Evolutionary conservation across 2,329 filamentous ascomycete genomes (phyloP), one percentile per base, ranked within the genome.

Genomic region (Seiridium unicorne): DNA sequence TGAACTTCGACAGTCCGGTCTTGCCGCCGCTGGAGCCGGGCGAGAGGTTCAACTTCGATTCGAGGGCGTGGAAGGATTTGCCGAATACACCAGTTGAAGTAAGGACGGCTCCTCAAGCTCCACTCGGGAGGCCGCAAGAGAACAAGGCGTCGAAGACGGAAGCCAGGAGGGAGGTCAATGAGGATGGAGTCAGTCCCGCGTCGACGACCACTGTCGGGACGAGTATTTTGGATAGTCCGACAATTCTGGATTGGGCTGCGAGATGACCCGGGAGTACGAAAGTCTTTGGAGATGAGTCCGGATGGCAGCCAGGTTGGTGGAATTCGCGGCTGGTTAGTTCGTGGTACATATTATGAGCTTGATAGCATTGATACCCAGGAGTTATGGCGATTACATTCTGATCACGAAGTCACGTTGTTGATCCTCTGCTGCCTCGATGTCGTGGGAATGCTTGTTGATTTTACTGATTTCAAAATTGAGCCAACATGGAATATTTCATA

Each of bases 21-120:
- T 47, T 60, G 8, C 59, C 59, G n/a, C 59, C 54, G 26, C 35
- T 57, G 2, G 31, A 51, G 5, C 31, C 59, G n/a, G 55, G 55
- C 3, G 48, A 60, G 48, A 48, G 44, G 47, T 51, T 58, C 35
- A 51, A 58, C 10, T 54, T 61, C 26, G 59, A 54, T 42, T 54
- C 59, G 40, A 48, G 35, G 48, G 55, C 36, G 10, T 61, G 59
- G 59, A 55, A 48, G 44, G 31, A 44, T 9, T 36, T 53, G 18
- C 53, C 40, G 53, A 57, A 38, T 31, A 10, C 54, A 42, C 54
- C 40, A 36, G 26, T n/a, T 6, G 46, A 48, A n/a, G 26, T 18
- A 18, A 42, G 38, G 13, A 34, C 49, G 13, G 49, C 32, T 9
- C 11, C 49, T 3, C 4, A 34, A 34, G 34, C 38, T 5, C 34